Evolutionary conservation across 2,329 filamentous ascomycete genomes (phyloP).

Genomic region (Metarhizium brunneum): DNA sequence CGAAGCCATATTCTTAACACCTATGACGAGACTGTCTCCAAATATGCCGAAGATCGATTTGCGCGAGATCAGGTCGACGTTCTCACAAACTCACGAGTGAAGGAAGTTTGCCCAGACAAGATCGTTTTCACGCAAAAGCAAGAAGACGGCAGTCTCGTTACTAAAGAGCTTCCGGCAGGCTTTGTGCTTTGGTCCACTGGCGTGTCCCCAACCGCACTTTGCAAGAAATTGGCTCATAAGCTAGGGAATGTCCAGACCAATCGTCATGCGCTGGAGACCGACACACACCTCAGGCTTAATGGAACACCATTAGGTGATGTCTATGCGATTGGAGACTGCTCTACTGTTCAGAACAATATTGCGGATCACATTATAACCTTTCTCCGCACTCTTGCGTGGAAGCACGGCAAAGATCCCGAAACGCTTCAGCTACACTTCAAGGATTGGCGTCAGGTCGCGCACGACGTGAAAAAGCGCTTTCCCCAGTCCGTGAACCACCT

Average conservation of each 20-base stretch:
- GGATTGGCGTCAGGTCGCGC: slow-evolving; percentile 81
- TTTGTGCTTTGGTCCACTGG: slow-evolving; percentile 98
- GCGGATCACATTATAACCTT: slow-evolving; percentile 87
- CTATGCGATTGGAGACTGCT: slow-evolving; percentile 92
- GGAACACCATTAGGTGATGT: slow-evolving; percentile 89
- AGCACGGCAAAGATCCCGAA: slow-evolving; percentile 82
- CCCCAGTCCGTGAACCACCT: slow-evolving; percentile 85
- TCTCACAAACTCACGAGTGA: slow-evolving; percentile 85
- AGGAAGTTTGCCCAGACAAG: slow-evolving; percentile 73
- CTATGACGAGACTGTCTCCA: slow-evolving; percentile 89
- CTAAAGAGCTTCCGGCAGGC: slow-evolving; percentile 88
- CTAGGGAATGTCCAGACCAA: slow-evolving; percentile 74
- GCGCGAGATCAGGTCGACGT: slow-evolving; percentile 86
- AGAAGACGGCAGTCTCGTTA: slow-evolving; percentile 62
- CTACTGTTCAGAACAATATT: slow-evolving; percentile 95
- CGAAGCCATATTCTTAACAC: slow-evolving; percentile 94
- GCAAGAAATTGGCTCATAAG: slow-evolving; percentile 65
- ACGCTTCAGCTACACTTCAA: slow-evolving; percentile 76
- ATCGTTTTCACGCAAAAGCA: slow-evolving; percentile 83
- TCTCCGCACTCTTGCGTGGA: slow-evolving; percentile 81
- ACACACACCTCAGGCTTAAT: slow-evolving; percentile 81
- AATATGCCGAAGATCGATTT: slow-evolving; percentile 86
- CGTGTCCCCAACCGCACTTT: slow-evolving; percentile 77
- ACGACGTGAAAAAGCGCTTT: slow-evolving; percentile 77
- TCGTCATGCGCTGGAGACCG: slow-evolving; percentile 84